Evolutionary conservation across 176 grass and related monocot genomes (phyloP).

Genomic region (Cymbopogon citratus): DNA sequence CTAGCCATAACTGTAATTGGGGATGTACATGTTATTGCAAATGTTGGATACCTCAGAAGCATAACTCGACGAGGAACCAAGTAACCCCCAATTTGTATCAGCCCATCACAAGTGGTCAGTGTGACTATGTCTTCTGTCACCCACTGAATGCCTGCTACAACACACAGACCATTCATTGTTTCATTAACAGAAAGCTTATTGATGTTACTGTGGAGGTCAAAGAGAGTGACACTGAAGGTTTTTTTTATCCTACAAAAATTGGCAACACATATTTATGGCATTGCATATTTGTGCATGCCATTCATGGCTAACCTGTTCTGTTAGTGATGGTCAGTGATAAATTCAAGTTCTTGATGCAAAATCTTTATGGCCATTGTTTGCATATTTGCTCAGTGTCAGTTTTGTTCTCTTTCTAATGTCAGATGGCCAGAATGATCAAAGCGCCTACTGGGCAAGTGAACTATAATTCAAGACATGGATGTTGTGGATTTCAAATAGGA

Average conservation of each 20-base stretch:
- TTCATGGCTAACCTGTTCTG: neutral
- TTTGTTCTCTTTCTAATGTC: neutral
- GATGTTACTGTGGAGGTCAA: neutral
- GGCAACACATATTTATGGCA: neutral
- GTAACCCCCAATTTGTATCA: too few relatives aligned
- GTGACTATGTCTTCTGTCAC: too few relatives aligned
- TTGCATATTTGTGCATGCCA: neutral
- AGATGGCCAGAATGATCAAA: slow-evolving; percentile 26
- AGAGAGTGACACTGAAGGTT: neutral
- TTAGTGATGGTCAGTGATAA: neutral
- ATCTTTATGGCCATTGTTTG: neutral
- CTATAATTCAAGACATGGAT: neutral
- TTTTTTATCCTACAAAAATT: slow-evolving; percentile 8
- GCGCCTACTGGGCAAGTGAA: neutral
- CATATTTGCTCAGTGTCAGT: neutral
- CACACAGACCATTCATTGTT: too few relatives aligned
- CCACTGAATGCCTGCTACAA: too few relatives aligned
- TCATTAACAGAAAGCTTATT: too few relatives aligned
- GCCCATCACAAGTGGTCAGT: too few relatives aligned
- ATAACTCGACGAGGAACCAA: too few relatives aligned
- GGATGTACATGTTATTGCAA: too few relatives aligned
- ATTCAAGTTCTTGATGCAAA: neutral
- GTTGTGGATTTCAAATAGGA: neutral
- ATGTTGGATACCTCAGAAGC: too few relatives aligned
- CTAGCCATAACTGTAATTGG: too few relatives aligned